These are phyloP conservation scores for Artomyces pyxidatus DNA, from an alignment of 768 basidiomycete species.

Conservation along the genomic window DNA sequence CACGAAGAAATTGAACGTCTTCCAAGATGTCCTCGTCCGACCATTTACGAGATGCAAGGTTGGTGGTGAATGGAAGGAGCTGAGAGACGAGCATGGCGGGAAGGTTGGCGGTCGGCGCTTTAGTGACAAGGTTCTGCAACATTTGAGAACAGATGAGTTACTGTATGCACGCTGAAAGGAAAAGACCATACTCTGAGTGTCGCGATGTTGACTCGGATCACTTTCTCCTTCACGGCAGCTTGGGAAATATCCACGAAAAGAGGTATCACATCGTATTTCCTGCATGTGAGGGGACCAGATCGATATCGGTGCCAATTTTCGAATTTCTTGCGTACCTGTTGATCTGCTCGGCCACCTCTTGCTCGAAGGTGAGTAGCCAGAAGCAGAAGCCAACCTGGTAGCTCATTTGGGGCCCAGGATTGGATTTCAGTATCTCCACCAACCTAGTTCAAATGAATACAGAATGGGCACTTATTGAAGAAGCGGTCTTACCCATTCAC, in stretches of 20 bases:
- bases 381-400: slow-evolving; percentile 91
- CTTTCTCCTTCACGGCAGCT: slow-evolving; percentile 92
- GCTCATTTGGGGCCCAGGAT: slow-evolving; percentile 85
- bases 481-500: slow-evolving; percentile 48
- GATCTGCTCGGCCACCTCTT: slow-evolving; percentile 74
- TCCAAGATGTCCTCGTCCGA: slow-evolving; percentile 93
- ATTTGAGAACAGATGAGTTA: background rate
- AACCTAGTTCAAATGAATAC: slow-evolving; percentile 38
- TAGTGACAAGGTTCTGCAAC: slow-evolving; percentile 75
- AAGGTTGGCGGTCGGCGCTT: slow-evolving; percentile 82
- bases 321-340: slow-evolving; percentile 54
- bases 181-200: slow-evolving; percentile 66
- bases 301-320: background rate
- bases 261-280: slow-evolving; percentile 86
- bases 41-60: slow-evolving; percentile 78
- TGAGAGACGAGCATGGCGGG: slow-evolving; percentile 89
- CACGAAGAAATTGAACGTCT: slow-evolving; percentile 80
- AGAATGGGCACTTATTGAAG: background rate
- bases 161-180: background rate
- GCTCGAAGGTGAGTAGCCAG: slow-evolving; percentile 92
- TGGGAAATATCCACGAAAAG: slow-evolving; percentile 79
- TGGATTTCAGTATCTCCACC: slow-evolving; percentile 73
- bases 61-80: slow-evolving; percentile 80
- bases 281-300: slow-evolving; percentile 23
- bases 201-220: slow-evolving; percentile 86